Percentiles rank a stretch among this genome's conserved stretches.
These are phyloP conservation scores for Sporothrix globosa DNA, from an alignment of 2,329 filamentous ascomycete species.

Conservation along the genomic window DNA sequence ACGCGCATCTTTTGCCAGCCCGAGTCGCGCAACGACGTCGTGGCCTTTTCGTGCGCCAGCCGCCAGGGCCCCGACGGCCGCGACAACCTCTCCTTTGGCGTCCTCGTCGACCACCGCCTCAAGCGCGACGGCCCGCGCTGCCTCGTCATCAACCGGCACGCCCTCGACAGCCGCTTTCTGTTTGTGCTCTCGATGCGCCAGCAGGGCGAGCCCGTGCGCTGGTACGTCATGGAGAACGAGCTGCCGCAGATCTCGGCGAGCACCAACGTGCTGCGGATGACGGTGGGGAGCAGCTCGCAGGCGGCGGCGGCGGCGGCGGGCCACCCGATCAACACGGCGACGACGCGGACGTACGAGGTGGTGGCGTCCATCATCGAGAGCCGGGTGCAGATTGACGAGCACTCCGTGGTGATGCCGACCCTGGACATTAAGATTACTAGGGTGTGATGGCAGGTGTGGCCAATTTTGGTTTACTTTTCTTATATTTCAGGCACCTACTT, in stretches of 20 bases:
- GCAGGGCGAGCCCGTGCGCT: constrained; percentile 27
- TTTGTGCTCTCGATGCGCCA: constrained; percentile 28
- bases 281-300: neutral
- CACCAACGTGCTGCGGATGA: constrained; percentile 25
- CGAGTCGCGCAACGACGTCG: constrained; percentile 27
- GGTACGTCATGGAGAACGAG: constrained; percentile 29
- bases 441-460: neutral
- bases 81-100: constrained; percentile 29
- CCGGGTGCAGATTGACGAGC: constrained; percentile 28
- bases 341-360: constrained; percentile 29
- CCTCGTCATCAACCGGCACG: constrained; percentile 28
- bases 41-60: constrained; percentile 27
- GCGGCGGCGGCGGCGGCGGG: neutral
- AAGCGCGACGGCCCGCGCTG: constrained; percentile 21
- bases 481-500: neutral
- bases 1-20: constrained; percentile 33
- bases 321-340: neutral
- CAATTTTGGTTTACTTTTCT: too few species aligned
- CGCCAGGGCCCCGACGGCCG: constrained; percentile 11
- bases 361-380: constrained; percentile 15
- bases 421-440: constrained; percentile 28
- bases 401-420: constrained; percentile 25
- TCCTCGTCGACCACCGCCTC: constrained; percentile 31
- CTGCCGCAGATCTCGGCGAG: constrained; percentile 24
- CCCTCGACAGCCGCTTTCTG: constrained; percentile 24